Base-by-base conservation (phyloP, 345 rosid species). In the Rhodamnia argentea region DNA sequence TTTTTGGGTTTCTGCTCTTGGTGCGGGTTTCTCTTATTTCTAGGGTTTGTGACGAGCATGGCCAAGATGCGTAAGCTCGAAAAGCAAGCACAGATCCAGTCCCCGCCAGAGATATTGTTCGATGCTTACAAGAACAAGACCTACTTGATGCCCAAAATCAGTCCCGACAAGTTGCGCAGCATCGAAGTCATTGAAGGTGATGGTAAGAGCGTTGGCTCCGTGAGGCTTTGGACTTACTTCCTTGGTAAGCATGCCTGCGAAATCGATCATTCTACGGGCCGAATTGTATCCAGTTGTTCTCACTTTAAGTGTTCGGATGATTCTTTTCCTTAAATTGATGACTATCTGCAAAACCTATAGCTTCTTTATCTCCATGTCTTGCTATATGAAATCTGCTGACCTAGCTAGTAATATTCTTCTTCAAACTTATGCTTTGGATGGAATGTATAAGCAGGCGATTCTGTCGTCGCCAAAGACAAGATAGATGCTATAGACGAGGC, bases 141-240 rank as follows among this genome's bases (percentile, higher is more conserved):
- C 11, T 83, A 86, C 64, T 86, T 85, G 29, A 29, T 89, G 82
- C 89, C 92, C 29, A 85, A 86, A 47, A 85, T 86, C 56, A 15
- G 87, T 29, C 75, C 90, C 16, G 60, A 75, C 29, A 82, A 85
- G 26, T 62, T 90, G 11, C 88, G 86, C 6, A 84, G 60, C 64
- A 53, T 86, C 64, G 84, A 87, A 13, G 82, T 90, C 27, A 89
- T 88, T 58, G 82, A 89, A 84, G 90, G 89, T 7, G 90, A 89
- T 24, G 88, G 88, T 59, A 82, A 85, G 50, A 83, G 85, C 47
- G 50, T 62, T 5, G 91, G 90, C 58, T 88, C 91, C 11, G 59
- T 90, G 27, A 88, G 88, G 76, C 47, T 52, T 10, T 90, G 91
- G 92, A 87, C 85, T 40, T 90, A 90, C 53, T 44, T 85, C 44